Base-by-base conservation (phyloP, 2,329 filamentous ascomycete genomes). In the Phialophora chinensis region DNA sequence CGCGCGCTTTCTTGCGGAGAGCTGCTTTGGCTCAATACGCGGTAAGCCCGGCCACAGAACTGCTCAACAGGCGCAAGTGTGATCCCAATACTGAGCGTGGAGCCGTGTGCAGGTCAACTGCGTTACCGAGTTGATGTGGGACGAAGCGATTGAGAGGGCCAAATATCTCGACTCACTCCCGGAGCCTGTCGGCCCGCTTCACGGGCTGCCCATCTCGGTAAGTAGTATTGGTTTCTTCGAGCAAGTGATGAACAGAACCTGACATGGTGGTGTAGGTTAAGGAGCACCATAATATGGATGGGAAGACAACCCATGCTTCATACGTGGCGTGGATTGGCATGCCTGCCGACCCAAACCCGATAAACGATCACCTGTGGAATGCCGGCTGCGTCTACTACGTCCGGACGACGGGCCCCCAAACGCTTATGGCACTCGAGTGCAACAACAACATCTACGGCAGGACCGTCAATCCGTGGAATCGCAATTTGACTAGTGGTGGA, bases 181-280 rank as follows among this genome's bases (percentile, higher is more conserved):
- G 17, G 85, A 87, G 60, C 78, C 82, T 0, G 72, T 85, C 1
- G 88, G 88, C 0, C 86, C 87, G 1, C 79, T 90, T 0, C 87
- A 90, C 71, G 87, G 88, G 2, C 77, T 89, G 1, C 87, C 87
- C 2, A 77, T 89, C 50, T 87, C 79, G 57, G 68, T 66, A 31
- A 64, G 61, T 64, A 12, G 33, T 2, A 17, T 6, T 5, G 42
- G 2, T 31, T 31, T 20, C 1, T 17, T 29, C 12, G 27, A 23
- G 25, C 6, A 29, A 8, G 17, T 12, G 11, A 20, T 52, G 33
- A 29, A 35, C 14, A 42, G 12, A 11, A 14, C 3, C 42, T n/a
- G 38, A 44, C 38, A 7, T 44, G 38, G 14, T 3, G 5, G 14
- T 49, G 25, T 25, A 76, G 62, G 74, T 83, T n/a, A 83, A 83